Percentiles rank a stretch among this genome's conserved stretches.
These are phyloP conservation scores for Macadamia tetraphylla DNA, from an alignment of 164 flowering plant genomes.

Conservation along the genomic window DNA sequence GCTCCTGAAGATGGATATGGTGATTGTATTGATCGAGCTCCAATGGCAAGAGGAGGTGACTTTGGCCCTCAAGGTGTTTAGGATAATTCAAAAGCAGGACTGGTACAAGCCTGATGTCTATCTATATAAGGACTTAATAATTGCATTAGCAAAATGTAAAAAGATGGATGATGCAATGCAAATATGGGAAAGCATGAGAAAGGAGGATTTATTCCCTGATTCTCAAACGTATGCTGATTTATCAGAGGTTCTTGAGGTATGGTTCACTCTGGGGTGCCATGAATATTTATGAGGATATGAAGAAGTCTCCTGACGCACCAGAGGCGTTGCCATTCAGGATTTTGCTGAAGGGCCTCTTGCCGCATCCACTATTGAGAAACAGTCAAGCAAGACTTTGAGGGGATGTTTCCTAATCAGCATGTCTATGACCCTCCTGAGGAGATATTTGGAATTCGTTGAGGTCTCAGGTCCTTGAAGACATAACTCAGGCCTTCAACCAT, in stretches of 20 bases:
- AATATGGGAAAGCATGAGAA: conserved; percentile 79
- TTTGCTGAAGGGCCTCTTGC: conserved; percentile 82
- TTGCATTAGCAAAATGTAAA: conserved; percentile 55
- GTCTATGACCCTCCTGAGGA: conserved; percentile 94
- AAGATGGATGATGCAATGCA: conserved; percentile 84
- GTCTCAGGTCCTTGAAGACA: conserved; percentile 10
- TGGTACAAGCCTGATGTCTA: conserved; percentile 84
- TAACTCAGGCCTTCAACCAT: too few relatives aligned
- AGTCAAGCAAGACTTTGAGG: conserved; percentile 91
- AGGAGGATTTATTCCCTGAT: conserved; percentile 71
- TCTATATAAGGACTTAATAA: conserved; percentile 76
- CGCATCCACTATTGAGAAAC: conserved; percentile 82
- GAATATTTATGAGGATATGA: conserved; percentile 74
- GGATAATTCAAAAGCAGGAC: conserved; percentile 62
- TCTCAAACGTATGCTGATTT: conserved; percentile 81
- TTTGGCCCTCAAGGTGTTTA: conserved; percentile 73
- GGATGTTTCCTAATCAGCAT: conserved; percentile 75
- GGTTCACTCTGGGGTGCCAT: conserved; percentile 96
- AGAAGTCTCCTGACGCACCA: conserved; percentile 46
- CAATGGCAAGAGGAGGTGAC: conserved; percentile 76
- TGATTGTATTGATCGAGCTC: conserved; percentile 64
- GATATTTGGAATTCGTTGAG: conserved; percentile 70
- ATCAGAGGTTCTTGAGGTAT: conserved; percentile 69
- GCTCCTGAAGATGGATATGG: conserved; percentile 25
- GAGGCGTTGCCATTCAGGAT: conserved; percentile 85